A percentile compares a stretch with the other conserved stretches of the same genome.
Evolutionary conservation across 73 alveolate genomes (phyloP).

Genomic region (Paramecium primaurelia): DNA sequence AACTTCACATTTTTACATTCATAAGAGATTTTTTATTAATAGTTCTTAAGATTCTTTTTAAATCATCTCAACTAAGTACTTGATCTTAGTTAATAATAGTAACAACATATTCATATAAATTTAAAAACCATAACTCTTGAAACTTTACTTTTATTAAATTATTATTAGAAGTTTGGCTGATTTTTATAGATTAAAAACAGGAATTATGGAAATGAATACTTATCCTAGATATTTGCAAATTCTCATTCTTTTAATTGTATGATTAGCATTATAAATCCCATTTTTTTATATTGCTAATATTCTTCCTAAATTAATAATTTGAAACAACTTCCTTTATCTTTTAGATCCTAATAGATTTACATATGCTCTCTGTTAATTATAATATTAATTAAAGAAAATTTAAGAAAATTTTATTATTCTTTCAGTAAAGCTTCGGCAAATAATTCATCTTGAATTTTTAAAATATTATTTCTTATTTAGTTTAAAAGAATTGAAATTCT

Average conservation of each 20-base stretch:
- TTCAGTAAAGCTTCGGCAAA: background rate
- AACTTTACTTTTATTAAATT: conserved; percentile 1
- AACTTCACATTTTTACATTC: background rate
- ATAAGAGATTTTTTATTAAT: background rate
- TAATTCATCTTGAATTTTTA: background rate
- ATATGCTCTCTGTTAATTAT: background rate
- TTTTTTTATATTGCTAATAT: background rate
- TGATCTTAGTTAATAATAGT: background rate
- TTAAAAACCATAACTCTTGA: background rate
- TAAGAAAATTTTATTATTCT: background rate
- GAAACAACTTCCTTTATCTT: background rate
- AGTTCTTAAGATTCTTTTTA: background rate
- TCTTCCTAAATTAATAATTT: background rate
- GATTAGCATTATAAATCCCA: conserved; percentile 23
- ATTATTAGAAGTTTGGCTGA: background rate
- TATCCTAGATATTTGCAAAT: background rate
- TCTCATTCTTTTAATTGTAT: background rate
- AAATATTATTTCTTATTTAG: conserved; percentile 9
- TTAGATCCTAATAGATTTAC: background rate
- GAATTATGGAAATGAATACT: background rate
- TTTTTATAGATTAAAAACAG: background rate
- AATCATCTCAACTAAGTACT: background rate
- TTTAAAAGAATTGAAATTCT: background rate
- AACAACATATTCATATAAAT: background rate
- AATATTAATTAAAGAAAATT: background rate